Evolutionary conservation across 2,329 filamentous ascomycete genomes (phyloP).

Genomic region (Teratosphaeria zuluensis): DNA sequence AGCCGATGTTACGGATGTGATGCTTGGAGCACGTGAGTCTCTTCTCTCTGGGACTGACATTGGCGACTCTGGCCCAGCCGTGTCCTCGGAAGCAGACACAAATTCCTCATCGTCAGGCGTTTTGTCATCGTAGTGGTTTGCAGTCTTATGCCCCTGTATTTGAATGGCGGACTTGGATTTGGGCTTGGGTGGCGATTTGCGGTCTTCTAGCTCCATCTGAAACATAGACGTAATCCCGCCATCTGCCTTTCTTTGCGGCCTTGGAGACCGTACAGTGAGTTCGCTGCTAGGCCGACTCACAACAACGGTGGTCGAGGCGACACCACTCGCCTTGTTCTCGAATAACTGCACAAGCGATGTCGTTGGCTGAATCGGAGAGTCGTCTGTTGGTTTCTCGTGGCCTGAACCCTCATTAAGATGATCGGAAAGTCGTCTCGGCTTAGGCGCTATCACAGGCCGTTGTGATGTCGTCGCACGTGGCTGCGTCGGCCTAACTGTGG

Average conservation of each 20-base stretch:
- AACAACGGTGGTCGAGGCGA: conserved; percentile 9
- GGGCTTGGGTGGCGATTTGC: conserved; percentile 2
- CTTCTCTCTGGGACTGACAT: background rate
- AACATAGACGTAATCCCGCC: conserved; percentile 23
- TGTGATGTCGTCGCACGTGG: conserved; percentile 5
- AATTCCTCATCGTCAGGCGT: conserved; percentile 9
- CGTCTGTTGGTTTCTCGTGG: conserved; percentile 12
- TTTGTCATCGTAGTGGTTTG: background rate
- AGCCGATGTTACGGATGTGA: background rate
- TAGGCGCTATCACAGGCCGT: conserved; percentile 18
- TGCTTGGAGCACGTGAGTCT: conserved; percentile 2
- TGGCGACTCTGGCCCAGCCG: conserved; percentile 2
- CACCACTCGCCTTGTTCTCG: conserved; percentile 39
- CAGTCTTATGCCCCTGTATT: conserved; percentile 2
- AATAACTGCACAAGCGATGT: conserved; percentile 60
- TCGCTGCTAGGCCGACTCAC: conserved; percentile 16
- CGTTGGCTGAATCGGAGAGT: conserved; percentile 39
- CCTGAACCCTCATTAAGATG: conserved; percentile 1
- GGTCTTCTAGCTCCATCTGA: conserved; percentile 17
- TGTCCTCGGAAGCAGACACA: conserved; percentile 14
- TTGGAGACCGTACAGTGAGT: conserved; percentile 32
- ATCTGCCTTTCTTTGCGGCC: conserved; percentile 24
- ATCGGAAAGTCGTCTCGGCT: conserved; percentile 19
- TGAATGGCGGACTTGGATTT: background rate
- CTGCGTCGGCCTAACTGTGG: background rate